Conservation (phyloP, 2,329 filamentous ascomycete species). For the Sphaceloma murrayae region DNA sequence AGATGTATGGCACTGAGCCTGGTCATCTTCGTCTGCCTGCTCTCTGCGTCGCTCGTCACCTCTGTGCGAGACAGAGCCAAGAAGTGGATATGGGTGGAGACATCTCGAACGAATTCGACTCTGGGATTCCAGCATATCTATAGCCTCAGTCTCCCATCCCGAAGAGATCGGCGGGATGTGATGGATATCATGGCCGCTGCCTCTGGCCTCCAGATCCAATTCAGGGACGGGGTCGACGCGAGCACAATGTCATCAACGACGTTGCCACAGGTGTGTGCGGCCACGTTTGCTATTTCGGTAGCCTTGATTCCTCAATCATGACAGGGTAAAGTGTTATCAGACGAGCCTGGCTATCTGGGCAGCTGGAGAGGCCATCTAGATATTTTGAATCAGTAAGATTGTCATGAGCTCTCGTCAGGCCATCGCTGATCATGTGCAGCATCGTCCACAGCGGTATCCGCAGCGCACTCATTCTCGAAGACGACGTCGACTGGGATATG, state of each 20-base stretch:
- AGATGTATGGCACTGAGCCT: too few species aligned
- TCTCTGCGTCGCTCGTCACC: too few species aligned
- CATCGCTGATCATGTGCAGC: constrained; percentile 29
- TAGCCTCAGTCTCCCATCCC: constrained; percentile 43
- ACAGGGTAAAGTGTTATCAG: too few species aligned
- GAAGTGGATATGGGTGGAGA: too few species aligned
- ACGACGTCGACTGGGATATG: constrained; percentile 39
- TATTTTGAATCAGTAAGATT: constrained; percentile 21
- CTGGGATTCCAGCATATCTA: constrained; percentile 43
- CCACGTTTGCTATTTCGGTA: neutral
- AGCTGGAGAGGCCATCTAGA: constrained; percentile 26
- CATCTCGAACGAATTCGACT: neutral
- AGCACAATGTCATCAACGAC: constrained; percentile 28
- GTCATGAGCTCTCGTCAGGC: neutral
- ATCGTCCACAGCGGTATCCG: constrained; percentile 30
- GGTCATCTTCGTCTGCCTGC: too few species aligned
- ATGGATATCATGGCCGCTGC: constrained; percentile 41
- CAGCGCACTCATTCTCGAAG: constrained; percentile 37
- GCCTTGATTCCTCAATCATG: too few species aligned
- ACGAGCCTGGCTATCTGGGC: constrained; percentile 19
- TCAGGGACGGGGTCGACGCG: constrained; percentile 39
- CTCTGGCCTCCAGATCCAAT: constrained; percentile 38
- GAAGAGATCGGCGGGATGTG: constrained; percentile 44
- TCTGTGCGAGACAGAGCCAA: too few species aligned
- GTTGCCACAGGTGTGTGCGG: neutral